Conservation (phyloP, 1,284 basidiomycete species). For the Erythrobasidium hasegawianum region DNA sequence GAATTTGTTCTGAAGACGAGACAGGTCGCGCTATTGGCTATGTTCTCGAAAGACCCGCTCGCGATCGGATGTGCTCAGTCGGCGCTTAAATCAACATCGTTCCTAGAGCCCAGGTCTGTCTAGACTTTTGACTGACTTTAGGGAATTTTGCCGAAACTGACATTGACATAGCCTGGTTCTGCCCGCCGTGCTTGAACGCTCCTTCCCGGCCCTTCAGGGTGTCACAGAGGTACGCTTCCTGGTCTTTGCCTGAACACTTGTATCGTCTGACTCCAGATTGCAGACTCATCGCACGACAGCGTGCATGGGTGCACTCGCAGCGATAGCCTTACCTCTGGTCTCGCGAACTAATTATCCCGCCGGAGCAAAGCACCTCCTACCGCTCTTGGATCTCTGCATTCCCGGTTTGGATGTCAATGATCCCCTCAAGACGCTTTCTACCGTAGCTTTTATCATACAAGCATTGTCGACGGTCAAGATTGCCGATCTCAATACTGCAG, state of each 20-base stretch:
- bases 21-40: conserved; percentile 83
- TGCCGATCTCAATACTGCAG: conserved; percentile 63
- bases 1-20: conserved; percentile 77
- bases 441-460: conserved; percentile 47
- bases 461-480: conserved; percentile 59
- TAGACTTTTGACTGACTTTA: conserved; percentile 48
- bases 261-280: no score
- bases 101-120: conserved; percentile 66
- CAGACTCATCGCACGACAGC: conserved; percentile 83
- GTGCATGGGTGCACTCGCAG: conserved; percentile 80
- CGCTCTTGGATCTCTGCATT: conserved; percentile 81
- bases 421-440: conserved; percentile 74
- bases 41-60: conserved; percentile 78
- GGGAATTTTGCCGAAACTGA: background rate
- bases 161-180: conserved; percentile 62
- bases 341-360: conserved; percentile 70
- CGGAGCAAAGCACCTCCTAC: conserved; percentile 82
- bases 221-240: conserved; percentile 62
- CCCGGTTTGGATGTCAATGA: conserved; percentile 95
- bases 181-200: conserved; percentile 86
- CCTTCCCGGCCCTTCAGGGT: conserved; percentile 83
- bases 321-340: conserved; percentile 72
- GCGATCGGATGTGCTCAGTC: conserved; percentile 55
- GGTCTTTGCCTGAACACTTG: no score
- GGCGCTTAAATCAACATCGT: conserved; percentile 66